Evolutionary conservation across 306 rosid genomes (phyloP).

Genomic region (Trifolium subterraneum): DNA sequence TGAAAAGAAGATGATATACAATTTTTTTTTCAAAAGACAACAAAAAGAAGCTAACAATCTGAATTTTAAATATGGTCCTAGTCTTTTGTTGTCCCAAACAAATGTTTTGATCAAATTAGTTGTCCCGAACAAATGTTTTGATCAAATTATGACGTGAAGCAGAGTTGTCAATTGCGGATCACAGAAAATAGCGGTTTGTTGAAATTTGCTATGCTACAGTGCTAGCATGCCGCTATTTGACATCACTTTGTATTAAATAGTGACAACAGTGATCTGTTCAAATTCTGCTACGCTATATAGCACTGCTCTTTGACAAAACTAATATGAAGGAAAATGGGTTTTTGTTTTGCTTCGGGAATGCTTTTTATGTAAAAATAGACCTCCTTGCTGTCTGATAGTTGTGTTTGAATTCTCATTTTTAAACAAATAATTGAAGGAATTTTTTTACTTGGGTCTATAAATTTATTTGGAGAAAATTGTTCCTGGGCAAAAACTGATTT

Average conservation of each 20-base stretch:
- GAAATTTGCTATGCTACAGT: background rate
- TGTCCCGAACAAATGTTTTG: slow-evolving; percentile 30
- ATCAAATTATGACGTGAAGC: slow-evolving; percentile 24
- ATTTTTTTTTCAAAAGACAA: slow-evolving; percentile 22
- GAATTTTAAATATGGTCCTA: slow-evolving; percentile 21
- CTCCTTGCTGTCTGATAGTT: background rate
- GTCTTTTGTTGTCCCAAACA: slow-evolving; percentile 36
- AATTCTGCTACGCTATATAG: background rate
- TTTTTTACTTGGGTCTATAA: slow-evolving; percentile 22
- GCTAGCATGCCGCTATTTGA: background rate
- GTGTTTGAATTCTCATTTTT: slow-evolving; percentile 4
- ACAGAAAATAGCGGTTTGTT: background rate
- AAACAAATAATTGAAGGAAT: slow-evolving; percentile 17
- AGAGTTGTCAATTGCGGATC: background rate
- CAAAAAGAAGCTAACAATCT: slow-evolving; percentile 8
- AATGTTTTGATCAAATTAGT: slow-evolving; percentile 20
- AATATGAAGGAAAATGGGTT: slow-evolving; percentile 13
- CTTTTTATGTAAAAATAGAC: background rate
- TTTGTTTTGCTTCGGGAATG: slow-evolving; percentile 18
- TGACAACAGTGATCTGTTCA: background rate
- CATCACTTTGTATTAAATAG: background rate
- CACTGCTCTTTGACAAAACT: background rate
- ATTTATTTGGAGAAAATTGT: slow-evolving; percentile 35
- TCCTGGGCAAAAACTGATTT: slow-evolving; percentile 27
- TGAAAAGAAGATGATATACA: slow-evolving; percentile 36